Percentiles rank a stretch among this genome's conserved stretches.
phyloP scores from a whole-genome alignment of 306 rosid genomes.

The Quercus alba region DNA sequence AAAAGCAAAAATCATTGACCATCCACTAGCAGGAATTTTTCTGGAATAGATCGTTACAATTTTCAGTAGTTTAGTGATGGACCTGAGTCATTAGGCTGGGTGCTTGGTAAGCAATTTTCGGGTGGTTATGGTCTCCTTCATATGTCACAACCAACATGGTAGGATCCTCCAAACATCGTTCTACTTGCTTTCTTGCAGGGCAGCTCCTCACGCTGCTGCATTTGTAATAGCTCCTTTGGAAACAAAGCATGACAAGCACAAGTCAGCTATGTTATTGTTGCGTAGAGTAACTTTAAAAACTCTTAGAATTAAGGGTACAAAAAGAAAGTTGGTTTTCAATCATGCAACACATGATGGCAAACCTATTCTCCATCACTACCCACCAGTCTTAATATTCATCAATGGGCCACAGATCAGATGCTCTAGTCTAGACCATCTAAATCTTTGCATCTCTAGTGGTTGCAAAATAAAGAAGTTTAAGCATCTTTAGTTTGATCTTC shows the following conservation, averaged over 20 bases:
- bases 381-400: too few species aligned
- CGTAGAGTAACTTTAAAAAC: not conserved
- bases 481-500: too few species aligned
- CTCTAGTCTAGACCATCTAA: too few species aligned
- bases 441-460: too few species aligned
- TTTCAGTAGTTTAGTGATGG: not conserved
- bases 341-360: not conserved
- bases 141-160: conserved; percentile 23
- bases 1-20: too few species aligned
- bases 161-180: conserved; percentile 22
- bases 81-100: not conserved
- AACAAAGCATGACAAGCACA: not conserved
- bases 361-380: too few species aligned
- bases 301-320: too few species aligned
- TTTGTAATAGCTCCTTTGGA: conserved; percentile 24
- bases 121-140: conserved; percentile 24
- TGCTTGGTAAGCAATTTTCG: conserved; percentile 12
- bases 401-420: too few species aligned
- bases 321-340: not conserved
- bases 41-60: too few species aligned
- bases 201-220: conserved; percentile 24
- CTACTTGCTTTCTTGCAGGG: conserved; percentile 28
- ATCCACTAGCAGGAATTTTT: too few species aligned
- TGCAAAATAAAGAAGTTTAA: too few species aligned
- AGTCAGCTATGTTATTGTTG: not conserved